Percentiles rank a stretch among this genome's conserved stretches.
Evolutionary conservation across 2,329 filamentous ascomycete species (phyloP).

Genomic region (Diplodia mutila): DNA sequence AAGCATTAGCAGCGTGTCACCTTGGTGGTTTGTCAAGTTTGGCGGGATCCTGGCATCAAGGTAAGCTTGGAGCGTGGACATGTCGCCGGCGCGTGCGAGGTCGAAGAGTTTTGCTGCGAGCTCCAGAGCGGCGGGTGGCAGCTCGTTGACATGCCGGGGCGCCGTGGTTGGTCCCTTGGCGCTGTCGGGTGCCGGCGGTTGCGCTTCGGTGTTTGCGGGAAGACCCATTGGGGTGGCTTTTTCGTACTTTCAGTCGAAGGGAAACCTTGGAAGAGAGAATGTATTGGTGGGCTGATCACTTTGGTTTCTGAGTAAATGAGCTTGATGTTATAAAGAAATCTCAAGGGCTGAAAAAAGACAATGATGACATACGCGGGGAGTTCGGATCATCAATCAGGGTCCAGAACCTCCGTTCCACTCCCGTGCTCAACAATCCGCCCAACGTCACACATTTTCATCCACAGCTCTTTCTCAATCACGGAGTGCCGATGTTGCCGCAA

Average conservation of each 20-base stretch:
- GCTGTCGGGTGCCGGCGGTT: neutral
- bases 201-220: constrained; percentile 18
- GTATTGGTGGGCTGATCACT: neutral
- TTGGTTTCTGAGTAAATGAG: neutral
- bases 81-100: constrained; percentile 64
- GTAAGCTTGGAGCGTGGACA: constrained; percentile 64
- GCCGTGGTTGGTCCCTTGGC: neutral
- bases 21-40: constrained; percentile 74
- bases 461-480: too few relatives aligned
- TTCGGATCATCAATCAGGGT: neutral
- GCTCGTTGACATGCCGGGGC: constrained; percentile 31
- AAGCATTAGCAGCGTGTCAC: constrained; percentile 76
- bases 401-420: neutral
- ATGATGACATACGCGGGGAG: constrained; percentile 20
- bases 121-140: constrained; percentile 68
- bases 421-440: neutral
- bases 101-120: constrained; percentile 70
- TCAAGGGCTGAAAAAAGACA: neutral
- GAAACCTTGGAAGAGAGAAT: neutral
- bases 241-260: too few relatives aligned
- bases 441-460: neutral
- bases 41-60: constrained; percentile 67
- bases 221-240: constrained; percentile 20
- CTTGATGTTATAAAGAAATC: neutral
- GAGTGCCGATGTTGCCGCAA: neutral